Evolutionary conservation across 306 rosid genomes (phyloP), one percentile per base, ranked within the genome.

Genomic region (Sicyos baderoa): DNA sequence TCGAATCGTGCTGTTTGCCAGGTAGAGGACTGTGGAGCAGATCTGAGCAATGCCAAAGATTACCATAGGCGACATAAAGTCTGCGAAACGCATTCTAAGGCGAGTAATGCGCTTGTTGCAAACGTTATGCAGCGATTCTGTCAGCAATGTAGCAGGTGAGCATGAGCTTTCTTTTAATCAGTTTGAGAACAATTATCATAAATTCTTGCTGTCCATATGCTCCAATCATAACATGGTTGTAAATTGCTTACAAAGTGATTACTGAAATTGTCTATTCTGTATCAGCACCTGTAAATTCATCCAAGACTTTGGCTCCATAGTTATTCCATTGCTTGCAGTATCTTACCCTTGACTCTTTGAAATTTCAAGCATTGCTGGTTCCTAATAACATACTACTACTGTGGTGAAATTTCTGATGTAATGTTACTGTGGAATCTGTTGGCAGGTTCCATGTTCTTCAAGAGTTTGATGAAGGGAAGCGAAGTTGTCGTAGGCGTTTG

Each of bases 111-210:
- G 0, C 89, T 79, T 54, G 97, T 93, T 6, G 96, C 88, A 19
- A 88, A 79, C 35, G 77, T 79, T 15, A 75, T 90, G 99, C 97
- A 93, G 77, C 78, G 99, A 37, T 93, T 93, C 78, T 93, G 99
- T 77, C 99, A 93, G 68, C 99, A 93, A 73, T 93, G 99, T 74
- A 93, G 99, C 72, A 84, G 99, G 99, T 87, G 72, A 76, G 82
- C 73, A 97, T 87, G 72, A 76, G 83, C 73, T 72, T 62, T 47
- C 49, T 21, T 53, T 61, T 59, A n/a, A 51, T 49, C 52, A 54
- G 49, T 63, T 35, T 32, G 1, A 55, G 65, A 27, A 19, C 5
- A 42, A 15, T 22, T 19, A 22, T 40, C 17, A 35, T 37, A 9
- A 69, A 53, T 47, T 48, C 63, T n/a, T 70, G 51, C 17, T 47